Base-by-base conservation (phyloP, 2,329 filamentous ascomycete species). In the Scleromitrula shiraiana region DNA sequence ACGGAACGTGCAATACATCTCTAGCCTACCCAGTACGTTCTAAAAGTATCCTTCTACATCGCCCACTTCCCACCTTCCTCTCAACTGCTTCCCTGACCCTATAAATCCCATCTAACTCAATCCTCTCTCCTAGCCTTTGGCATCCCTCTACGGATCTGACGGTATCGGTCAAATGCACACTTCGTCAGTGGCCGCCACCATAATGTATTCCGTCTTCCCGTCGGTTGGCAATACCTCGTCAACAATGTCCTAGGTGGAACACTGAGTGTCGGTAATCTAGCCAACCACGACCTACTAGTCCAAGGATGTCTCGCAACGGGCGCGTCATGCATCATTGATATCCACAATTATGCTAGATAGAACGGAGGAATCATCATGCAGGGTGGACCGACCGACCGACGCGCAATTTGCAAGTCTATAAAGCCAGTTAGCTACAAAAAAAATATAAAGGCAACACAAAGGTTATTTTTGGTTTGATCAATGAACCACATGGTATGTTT, bases 381-480 rank as follows among this genome's bases (percentile, higher is more conserved):
- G 59, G 80, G 79, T 19, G 81, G 80, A 0, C 79, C 80, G 0
- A 0, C 79, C 80, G 0, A 72, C 71, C 0, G 72, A 83, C 59
- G 74, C 71, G 65, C 50, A 78, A 12, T 79, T 84, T 71, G 46
- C 43, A 3, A 67, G 65, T 35, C 64, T 85, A 5, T 85, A 82
- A 82, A 63, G 59, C 1, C 68, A 75, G 50, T 62, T 81, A 4
- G 81, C 82, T 1, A 68, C 65, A 1, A 77, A 78, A 59, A 1
- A 77, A 78, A 59, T 85, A 85, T 63, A 71, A 69, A 19, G 58
- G 59, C 5, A 65, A 78, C 41, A 61, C 69, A 30, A 77, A 74
- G 51, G 65, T 85, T 22, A 69, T 76, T 3, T 82, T 85, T 54
- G 80, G 79, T 12, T 61, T 85, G 37, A 85, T 85, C 80, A 86